These are phyloP conservation scores for Eucalyptus globulus DNA, from an alignment of 345 rosid species.

Conservation along the genomic window DNA sequence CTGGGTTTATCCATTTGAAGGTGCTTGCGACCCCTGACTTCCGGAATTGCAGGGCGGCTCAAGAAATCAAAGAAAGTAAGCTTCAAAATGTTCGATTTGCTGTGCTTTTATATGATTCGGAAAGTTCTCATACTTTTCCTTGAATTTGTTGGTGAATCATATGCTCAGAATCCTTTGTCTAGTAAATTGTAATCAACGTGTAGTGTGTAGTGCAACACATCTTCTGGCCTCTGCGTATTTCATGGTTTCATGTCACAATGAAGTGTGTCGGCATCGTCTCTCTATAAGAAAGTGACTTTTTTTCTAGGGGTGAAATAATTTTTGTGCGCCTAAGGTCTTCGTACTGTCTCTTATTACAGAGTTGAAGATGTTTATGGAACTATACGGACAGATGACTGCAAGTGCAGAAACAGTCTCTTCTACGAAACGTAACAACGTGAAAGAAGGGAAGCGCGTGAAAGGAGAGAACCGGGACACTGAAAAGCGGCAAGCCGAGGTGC, in stretches of 20 bases:
- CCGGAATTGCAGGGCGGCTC: conserved; percentile 46
- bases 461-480: conserved; percentile 6
- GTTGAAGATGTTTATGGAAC: conserved; percentile 49
- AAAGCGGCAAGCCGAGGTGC: neutral
- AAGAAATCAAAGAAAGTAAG: conserved; percentile 70
- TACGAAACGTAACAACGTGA: conserved; percentile 7
- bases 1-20: conserved; percentile 14
- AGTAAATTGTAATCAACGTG: neutral
- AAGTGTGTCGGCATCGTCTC: neutral
- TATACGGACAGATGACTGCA: conserved; percentile 39
- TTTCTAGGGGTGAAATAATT: neutral
- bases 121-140: neutral
- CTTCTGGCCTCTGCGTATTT: neutral
- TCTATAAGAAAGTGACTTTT: neutral
- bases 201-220: neutral
- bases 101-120: neutral
- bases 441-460: conserved; percentile 18
- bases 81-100: neutral
- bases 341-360: conserved; percentile 19
- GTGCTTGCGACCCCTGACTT: conserved; percentile 58
- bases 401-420: conserved; percentile 16
- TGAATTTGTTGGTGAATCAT: neutral
- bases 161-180: neutral
- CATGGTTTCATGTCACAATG: neutral
- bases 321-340: neutral